phyloP scores from a whole-genome alignment of 331 rosid species.

The Quercus tomentella region DNA sequence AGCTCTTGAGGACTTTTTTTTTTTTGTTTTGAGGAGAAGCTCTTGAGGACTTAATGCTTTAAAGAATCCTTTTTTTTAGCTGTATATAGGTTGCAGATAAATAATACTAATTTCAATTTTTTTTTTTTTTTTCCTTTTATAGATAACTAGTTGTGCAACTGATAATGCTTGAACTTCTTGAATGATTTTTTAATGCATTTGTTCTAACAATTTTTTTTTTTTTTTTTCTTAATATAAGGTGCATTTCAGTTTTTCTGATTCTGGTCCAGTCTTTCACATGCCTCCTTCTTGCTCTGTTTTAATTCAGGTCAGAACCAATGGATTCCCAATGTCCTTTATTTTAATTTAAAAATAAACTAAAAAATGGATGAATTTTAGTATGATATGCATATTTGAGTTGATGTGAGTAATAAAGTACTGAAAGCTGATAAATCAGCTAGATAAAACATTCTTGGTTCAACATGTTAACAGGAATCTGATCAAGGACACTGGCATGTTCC shows the following conservation, averaged over 20 bases:
- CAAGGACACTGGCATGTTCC: constrained; percentile 94
- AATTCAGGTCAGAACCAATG: constrained; percentile 60
- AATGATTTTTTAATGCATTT: neutral
- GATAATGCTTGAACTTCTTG: neutral
- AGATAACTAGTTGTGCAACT: neutral
- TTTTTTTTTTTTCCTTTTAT: neutral
- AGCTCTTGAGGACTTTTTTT: neutral
- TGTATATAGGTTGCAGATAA: neutral
- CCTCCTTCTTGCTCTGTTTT: constrained; percentile 97
- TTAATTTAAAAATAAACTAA: neutral
- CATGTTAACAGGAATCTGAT: constrained; percentile 74
- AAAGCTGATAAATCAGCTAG: neutral
- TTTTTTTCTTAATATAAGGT: constrained; percentile 47
- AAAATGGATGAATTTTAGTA: neutral
- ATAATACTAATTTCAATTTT: neutral
- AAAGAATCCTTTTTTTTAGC: neutral
- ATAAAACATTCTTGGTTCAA: neutral
- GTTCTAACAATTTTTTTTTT: constrained; percentile 11
- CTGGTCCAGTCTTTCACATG: constrained; percentile 84
- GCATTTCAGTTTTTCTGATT: constrained; percentile 66
- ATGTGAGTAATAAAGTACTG: neutral
- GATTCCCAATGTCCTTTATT: neutral
- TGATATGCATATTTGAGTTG: neutral
- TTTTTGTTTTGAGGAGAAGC: neutral
- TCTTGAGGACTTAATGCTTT: neutral